A percentile compares a stretch with the other conserved stretches of the same genome.
Evolutionary conservation across 768 basidiomycete genomes (phyloP).

Genomic region (Tricholoma flavovirens): DNA sequence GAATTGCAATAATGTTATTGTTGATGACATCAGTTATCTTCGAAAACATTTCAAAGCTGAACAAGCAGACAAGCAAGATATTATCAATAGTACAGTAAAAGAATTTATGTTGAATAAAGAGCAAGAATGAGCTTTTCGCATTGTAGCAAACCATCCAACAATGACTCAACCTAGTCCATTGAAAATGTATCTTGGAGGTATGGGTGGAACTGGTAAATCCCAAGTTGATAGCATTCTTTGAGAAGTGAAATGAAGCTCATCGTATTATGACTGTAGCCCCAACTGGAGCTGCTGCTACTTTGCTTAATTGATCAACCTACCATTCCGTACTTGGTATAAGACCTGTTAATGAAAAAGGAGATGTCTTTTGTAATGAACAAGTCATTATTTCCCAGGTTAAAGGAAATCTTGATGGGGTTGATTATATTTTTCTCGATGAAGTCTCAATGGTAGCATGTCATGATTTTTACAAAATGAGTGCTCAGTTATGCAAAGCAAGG

Average conservation of each 20-base stretch:
- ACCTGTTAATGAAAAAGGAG: not conserved
- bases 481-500: slow-evolving; percentile 15
- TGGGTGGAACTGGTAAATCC: slow-evolving; percentile 23
- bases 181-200: slow-evolving; percentile 23
- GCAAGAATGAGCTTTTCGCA: slow-evolving; percentile 19
- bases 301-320: slow-evolving; percentile 22
- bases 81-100: not conserved
- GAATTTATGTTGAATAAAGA: slow-evolving; percentile 16
- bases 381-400: not conserved
- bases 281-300: slow-evolving; percentile 21
- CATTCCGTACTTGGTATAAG: slow-evolving; percentile 19
- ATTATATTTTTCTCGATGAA: slow-evolving; percentile 38
- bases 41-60: not conserved
- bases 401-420: slow-evolving; percentile 17
- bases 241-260: slow-evolving; percentile 7
- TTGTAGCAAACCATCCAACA: slow-evolving; percentile 18
- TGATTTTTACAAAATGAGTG: slow-evolving; percentile 22
- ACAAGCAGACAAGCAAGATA: too few relatives aligned
- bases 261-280: slow-evolving; percentile 18
- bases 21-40: not conserved
- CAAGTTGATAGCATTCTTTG: slow-evolving; percentile 19
- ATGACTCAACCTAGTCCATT: slow-evolving; percentile 2
- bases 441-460: slow-evolving; percentile 34
- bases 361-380: not conserved
- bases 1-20: not conserved